A percentile compares a stretch with the other conserved stretches of the same genome.
phyloP scores from a whole-genome alignment of 1,284 basidiomycete genomes.

The Cryptococcus neoformans region DNA sequence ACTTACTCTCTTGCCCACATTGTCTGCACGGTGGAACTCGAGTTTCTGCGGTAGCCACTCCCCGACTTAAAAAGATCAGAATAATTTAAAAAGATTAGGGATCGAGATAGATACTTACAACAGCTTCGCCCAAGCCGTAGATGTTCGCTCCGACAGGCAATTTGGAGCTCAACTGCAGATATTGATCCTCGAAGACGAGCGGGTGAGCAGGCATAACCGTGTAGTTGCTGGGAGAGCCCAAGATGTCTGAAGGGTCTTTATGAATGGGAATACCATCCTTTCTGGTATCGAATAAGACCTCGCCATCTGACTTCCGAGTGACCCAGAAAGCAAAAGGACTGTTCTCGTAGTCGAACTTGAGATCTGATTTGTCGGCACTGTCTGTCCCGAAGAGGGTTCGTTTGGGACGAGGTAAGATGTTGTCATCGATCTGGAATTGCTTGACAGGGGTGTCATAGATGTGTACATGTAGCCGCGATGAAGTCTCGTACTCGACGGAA shows the following conservation, averaged over 20 bases:
- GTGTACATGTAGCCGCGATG: slow-evolving; percentile 61
- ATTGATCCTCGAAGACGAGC: slow-evolving; percentile 77
- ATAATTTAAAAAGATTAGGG: neutral
- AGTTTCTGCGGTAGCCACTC: slow-evolving; percentile 12
- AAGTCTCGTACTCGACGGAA: slow-evolving; percentile 30
- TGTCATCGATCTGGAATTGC: slow-evolving; percentile 68
- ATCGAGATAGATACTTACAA: slow-evolving; percentile 49
- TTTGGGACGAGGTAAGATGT: slow-evolving; percentile 64
- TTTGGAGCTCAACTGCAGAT: slow-evolving; percentile 57
- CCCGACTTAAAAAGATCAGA: slow-evolving; percentile 5
- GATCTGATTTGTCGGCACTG: slow-evolving; percentile 5
- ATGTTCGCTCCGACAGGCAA: slow-evolving; percentile 58
- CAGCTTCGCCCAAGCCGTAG: slow-evolving; percentile 72
- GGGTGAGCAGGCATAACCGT: slow-evolving; percentile 51
- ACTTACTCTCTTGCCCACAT: slow-evolving; percentile 32
- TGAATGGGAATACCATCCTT: slow-evolving; percentile 56
- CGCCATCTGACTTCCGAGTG: slow-evolving; percentile 54
- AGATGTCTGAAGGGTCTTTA: slow-evolving; percentile 43
- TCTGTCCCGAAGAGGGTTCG: slow-evolving; percentile 44
- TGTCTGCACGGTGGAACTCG: slow-evolving; percentile 19
- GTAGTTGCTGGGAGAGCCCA: slow-evolving; percentile 38
- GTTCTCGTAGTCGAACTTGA: slow-evolving; percentile 61
- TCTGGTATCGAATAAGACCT: slow-evolving; percentile 65
- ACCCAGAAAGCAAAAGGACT: slow-evolving; percentile 76
- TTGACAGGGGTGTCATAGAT: slow-evolving; percentile 59